phyloP scores from a whole-genome alignment of 805 yeast species.

The Zygoascus flipseniorum region DNA sequence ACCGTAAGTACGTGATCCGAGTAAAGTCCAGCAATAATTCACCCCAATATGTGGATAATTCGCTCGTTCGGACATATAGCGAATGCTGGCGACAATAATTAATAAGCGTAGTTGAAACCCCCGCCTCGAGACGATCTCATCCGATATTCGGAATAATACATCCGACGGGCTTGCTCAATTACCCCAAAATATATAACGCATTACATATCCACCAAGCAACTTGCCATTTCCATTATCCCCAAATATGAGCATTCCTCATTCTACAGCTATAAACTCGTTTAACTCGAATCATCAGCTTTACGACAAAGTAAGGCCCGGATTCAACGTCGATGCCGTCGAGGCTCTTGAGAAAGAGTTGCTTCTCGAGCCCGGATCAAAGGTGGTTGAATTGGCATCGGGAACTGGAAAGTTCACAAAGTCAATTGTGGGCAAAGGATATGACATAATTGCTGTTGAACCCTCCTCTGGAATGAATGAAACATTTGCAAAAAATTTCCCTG shows the following conservation, averaged over 20 bases:
- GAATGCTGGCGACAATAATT: too few relatives aligned
- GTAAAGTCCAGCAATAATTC: too few relatives aligned
- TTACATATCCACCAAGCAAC: too few relatives aligned
- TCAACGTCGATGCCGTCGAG: conserved; percentile 35
- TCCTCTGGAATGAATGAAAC: conserved; percentile 47
- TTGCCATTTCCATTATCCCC: too few relatives aligned
- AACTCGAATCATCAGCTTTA: conserved; percentile 43
- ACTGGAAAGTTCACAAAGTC: conserved; percentile 54
- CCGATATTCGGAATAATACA: too few relatives aligned
- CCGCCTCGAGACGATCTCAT: too few relatives aligned
- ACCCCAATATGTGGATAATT: too few relatives aligned
- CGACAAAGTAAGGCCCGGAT: conserved; percentile 46
- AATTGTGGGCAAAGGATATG: conserved; percentile 35
- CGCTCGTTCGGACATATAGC: too few relatives aligned
- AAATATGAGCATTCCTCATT: conserved; percentile 18
- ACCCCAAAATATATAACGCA: too few relatives aligned
- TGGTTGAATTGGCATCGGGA: conserved; percentile 50
- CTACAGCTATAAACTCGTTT: conserved; percentile 41
- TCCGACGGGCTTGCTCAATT: too few relatives aligned
- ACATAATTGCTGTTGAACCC: conserved; percentile 45
- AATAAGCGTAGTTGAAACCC: too few relatives aligned
- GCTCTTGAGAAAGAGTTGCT: conserved; percentile 34
- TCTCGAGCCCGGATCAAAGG: conserved; percentile 26
- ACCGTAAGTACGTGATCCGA: too few relatives aligned
- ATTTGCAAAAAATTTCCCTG: conserved; percentile 41